Conservation (phyloP, 106 monocot genomes). For the Dioscorea alata region DNA sequence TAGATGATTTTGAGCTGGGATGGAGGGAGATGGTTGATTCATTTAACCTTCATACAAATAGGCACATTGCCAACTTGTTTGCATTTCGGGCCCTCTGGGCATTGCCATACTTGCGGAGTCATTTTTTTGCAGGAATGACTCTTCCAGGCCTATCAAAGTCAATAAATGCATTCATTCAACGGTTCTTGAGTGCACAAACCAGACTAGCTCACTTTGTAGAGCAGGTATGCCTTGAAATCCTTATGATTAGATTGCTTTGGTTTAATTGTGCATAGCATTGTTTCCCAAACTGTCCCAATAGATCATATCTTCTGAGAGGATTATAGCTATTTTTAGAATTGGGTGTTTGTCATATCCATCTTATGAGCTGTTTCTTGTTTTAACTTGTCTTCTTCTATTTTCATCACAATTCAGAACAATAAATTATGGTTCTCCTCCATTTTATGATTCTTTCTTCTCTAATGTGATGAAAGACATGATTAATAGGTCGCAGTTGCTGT, state of each 20-base stretch:
- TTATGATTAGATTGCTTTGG: too few relatives aligned
- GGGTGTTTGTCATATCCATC: too few relatives aligned
- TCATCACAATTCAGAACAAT: too few relatives aligned
- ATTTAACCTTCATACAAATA: constrained; percentile 68
- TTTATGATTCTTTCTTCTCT: neutral
- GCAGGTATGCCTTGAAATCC: constrained; percentile 32
- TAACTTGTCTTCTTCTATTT: too few relatives aligned
- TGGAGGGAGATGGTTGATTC: constrained; percentile 72
- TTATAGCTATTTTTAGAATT: too few relatives aligned
- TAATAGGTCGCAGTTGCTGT: constrained; percentile 49
- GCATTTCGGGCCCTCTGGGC: constrained; percentile 66
- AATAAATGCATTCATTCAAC: constrained; percentile 76
- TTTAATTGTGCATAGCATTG: too few relatives aligned
- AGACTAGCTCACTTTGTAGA: constrained; percentile 64
- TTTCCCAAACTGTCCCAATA: too few relatives aligned
- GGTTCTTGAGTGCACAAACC: constrained; percentile 61
- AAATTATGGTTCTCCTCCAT: neutral
- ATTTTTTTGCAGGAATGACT: constrained; percentile 78
- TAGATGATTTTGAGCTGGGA: constrained; percentile 66
- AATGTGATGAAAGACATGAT: neutral
- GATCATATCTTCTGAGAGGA: too few relatives aligned
- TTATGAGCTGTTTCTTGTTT: too few relatives aligned
- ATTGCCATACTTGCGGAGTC: constrained; percentile 65
- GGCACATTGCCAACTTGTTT: constrained; percentile 63
- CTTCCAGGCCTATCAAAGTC: constrained; percentile 44